phyloP scores from a whole-genome alignment of 1,284 basidiomycete species.

The Tremellales sp. region DNA sequence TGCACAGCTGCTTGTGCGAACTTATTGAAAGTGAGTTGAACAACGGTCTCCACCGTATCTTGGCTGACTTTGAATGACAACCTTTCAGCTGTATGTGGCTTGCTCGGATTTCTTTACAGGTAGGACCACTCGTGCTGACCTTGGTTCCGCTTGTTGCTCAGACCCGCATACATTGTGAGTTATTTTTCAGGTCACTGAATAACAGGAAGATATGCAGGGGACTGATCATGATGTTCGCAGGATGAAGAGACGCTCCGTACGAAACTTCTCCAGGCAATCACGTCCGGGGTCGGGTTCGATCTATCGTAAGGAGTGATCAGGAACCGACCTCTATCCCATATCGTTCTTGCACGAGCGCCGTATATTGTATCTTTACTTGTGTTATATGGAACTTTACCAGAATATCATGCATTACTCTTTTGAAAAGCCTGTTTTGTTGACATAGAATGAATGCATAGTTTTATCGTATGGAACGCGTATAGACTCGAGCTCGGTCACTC shows the following conservation, averaged over 20 bases:
- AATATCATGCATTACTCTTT: too few relatives aligned
- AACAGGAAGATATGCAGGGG: background rate
- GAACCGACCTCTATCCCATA: background rate
- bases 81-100: too few relatives aligned
- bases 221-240: slow-evolving; percentile 50
- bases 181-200: slow-evolving; percentile 57
- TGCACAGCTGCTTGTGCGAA: slow-evolving; percentile 65
- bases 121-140: background rate
- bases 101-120: too few relatives aligned
- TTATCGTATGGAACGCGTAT: too few relatives aligned
- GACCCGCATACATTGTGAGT: slow-evolving; percentile 32
- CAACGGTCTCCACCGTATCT: too few relatives aligned
- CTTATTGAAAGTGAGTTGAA: slow-evolving; percentile 68
- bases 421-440: too few relatives aligned
- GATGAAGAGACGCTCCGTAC: slow-evolving; percentile 61
- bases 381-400: too few relatives aligned
- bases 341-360: too few relatives aligned
- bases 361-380: too few relatives aligned
- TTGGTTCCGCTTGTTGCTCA: background rate
- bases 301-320: slow-evolving; percentile 63
- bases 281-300: slow-evolving; percentile 81
- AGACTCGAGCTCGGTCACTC: too few relatives aligned
- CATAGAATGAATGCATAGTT: too few relatives aligned
- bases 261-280: slow-evolving; percentile 83
- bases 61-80: too few relatives aligned